phyloP scores from a whole-genome alignment of 805 yeast species.

The Torulaspora maleeae region DNA sequence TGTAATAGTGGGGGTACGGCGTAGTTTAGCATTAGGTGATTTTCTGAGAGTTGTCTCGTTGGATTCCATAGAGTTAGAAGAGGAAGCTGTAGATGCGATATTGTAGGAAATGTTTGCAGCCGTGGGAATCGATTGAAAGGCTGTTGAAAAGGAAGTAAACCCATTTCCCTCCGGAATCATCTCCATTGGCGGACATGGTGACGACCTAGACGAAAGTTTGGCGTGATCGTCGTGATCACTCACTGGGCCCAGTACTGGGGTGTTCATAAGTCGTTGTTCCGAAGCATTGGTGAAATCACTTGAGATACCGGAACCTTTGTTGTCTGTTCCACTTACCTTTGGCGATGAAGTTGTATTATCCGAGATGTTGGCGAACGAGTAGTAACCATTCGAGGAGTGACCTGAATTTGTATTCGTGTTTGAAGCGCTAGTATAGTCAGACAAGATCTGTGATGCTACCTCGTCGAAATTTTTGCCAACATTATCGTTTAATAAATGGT shows the following conservation, averaged over 20 bases:
- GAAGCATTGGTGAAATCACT: slow-evolving; percentile 4
- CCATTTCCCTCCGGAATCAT: slow-evolving; percentile 19
- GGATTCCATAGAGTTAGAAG: slow-evolving; percentile 11
- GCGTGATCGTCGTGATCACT: slow-evolving; percentile 1
- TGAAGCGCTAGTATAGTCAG: slow-evolving; percentile 26
- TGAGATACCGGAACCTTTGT: neutral
- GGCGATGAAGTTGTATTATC: slow-evolving; percentile 34
- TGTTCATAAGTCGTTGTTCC: slow-evolving; percentile 2
- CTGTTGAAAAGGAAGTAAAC: slow-evolving; percentile 16
- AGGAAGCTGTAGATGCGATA: slow-evolving; percentile 20
- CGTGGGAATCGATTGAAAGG: slow-evolving; percentile 24
- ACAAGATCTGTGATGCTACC: slow-evolving; percentile 31
- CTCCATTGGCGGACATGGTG: slow-evolving; percentile 15
- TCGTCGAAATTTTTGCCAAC: slow-evolving; percentile 17
- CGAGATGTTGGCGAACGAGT: slow-evolving; percentile 38
- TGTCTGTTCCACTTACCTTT: neutral
- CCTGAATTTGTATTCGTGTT: slow-evolving; percentile 24
- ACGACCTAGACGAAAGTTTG: slow-evolving; percentile 3
- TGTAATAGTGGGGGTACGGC: slow-evolving; percentile 18
- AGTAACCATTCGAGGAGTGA: slow-evolving; percentile 31
- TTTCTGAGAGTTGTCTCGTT: slow-evolving; percentile 5
- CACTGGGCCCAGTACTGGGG: slow-evolving; percentile 6
- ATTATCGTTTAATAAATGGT: slow-evolving; percentile 27
- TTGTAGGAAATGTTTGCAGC: slow-evolving; percentile 31
- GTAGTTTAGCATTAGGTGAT: neutral